Conservation (phyloP, 1,284 basidiomycete species). For the Fomes fomentarius region DNA sequence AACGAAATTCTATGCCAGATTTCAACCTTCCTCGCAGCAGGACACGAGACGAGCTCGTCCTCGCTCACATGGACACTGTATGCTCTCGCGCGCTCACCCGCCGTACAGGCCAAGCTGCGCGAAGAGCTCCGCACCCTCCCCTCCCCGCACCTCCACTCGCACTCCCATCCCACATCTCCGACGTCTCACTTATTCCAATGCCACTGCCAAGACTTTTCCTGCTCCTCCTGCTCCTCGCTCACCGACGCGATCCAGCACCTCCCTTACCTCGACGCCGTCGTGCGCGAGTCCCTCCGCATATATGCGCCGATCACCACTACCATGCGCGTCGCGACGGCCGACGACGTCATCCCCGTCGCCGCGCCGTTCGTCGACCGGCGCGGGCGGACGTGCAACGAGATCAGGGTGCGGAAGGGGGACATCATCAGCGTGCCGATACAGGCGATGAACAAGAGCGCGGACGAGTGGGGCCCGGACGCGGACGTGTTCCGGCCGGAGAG, state of each 20-base stretch:
- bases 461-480: conserved; percentile 75
- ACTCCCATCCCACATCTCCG: conserved; percentile 24
- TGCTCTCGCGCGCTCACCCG: conserved; percentile 57
- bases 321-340: conserved; percentile 58
- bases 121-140: conserved; percentile 45
- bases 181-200: too few relatives aligned
- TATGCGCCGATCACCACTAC: conserved; percentile 68
- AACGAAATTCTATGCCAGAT: conserved; percentile 77
- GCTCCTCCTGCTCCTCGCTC: conserved; percentile 8
- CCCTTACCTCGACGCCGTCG: conserved; percentile 58
- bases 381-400: conserved; percentile 37
- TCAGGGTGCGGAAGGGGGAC: conserved; percentile 58
- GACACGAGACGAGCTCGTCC: conserved; percentile 64
- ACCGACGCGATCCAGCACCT: conserved; percentile 40
- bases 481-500: conserved; percentile 67
- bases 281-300: conserved; percentile 70
- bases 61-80: conserved; percentile 77
- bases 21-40: conserved; percentile 74
- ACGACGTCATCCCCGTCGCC: conserved; percentile 60
- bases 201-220: too few relatives aligned
- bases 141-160: conserved; percentile 23
- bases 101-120: conserved; percentile 60
- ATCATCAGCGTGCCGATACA: conserved; percentile 65
- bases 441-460: conserved; percentile 61
- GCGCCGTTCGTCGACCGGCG: conserved; percentile 33